Conservation (phyloP, 306 rosid genomes). For the Cucumis hystrix region DNA sequence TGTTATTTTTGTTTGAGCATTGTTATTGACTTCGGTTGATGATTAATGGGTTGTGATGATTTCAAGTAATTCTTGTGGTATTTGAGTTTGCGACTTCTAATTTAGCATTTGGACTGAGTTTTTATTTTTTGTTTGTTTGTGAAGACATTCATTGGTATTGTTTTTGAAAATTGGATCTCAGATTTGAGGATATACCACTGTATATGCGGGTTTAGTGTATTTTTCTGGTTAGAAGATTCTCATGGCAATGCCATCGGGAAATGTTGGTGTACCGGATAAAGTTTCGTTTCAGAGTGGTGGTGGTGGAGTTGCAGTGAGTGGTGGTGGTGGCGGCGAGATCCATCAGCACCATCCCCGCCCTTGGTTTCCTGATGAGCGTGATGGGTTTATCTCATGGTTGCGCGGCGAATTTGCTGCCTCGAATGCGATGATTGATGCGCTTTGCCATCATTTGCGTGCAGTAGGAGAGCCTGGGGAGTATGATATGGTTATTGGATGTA, state of each 20-base stretch:
- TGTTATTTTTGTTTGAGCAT: constrained; percentile 8
- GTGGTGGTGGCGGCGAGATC: constrained; percentile 41
- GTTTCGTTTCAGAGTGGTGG: constrained; percentile 51
- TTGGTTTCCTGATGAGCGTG: constrained; percentile 91
- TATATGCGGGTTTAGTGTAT: constrained; percentile 29
- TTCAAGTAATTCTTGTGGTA: constrained; percentile 10
- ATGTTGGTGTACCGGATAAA: constrained; percentile 62
- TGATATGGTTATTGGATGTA: constrained; percentile 45
- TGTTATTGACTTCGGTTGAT: neutral
- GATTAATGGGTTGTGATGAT: constrained; percentile 7
- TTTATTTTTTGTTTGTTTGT: neutral
- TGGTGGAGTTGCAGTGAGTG: constrained; percentile 15
- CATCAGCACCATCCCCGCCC: constrained; percentile 46
- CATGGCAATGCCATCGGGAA: constrained; percentile 97
- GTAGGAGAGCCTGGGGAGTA: constrained; percentile 78
- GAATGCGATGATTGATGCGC: constrained; percentile 80
- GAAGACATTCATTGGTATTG: neutral
- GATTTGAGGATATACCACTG: constrained; percentile 30
- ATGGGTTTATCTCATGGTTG: constrained; percentile 81
- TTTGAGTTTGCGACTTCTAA: constrained; percentile 18
- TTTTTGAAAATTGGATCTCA: constrained; percentile 22
- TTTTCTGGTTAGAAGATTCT: constrained; percentile 20
- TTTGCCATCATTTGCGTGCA: constrained; percentile 65
- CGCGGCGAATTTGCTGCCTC: constrained; percentile 96
- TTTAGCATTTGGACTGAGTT: constrained; percentile 19